Evolutionary conservation across 805 yeast genomes (phyloP), one percentile per base, ranked within the genome.

Genomic region (Candida xiaguanensis): DNA sequence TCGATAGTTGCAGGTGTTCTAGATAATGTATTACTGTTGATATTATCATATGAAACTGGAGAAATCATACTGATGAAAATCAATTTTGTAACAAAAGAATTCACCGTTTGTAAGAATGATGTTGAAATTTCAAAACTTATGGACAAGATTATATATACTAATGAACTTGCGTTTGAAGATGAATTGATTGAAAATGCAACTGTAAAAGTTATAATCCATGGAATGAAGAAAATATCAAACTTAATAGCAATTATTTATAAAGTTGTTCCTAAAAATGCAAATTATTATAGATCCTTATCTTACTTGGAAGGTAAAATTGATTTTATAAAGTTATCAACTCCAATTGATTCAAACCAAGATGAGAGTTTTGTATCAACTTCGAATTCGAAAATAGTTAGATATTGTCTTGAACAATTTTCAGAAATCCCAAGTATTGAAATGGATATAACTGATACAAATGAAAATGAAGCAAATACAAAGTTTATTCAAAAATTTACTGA

Each of bases 141-240:
- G 7, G 38, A 41, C 11, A 57, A 46, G 31, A 39, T 44, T 13
- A 41, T 61, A 15, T 47, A 51, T 38, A 50, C 52, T 7, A 56
- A 41, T 39, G 61, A 55, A 35, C 29, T 57, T 16, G 52, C 44
- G 20, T 41, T 20, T 15, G 33, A 28, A 3, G 38, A 36, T 23
- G 19, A 12, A 4, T 12, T 43, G 32, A 50, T 46, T 22, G 52
- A 50, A 5, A 42, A 44, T 2, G 41, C 51, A 5, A 67, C 57
- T 25, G 68, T 67, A 1, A 47, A 48, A 18, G 51, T 62, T 18
- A 44, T 57, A 8, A 55, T 51, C 26, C 58, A 52, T 28, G 65
- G 61, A 2, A 47, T 48, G 14, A 48, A 48, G 9, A 31, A 50
- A 15, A 42, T 45, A 15, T 30, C 37, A 8, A 47, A 58, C 4